A percentile compares a stretch with the other conserved stretches of the same genome.
phyloP scores from a whole-genome alignment of 2,329 filamentous ascomycete species.

The Stagonosporopsis cucurbitacearum region DNA sequence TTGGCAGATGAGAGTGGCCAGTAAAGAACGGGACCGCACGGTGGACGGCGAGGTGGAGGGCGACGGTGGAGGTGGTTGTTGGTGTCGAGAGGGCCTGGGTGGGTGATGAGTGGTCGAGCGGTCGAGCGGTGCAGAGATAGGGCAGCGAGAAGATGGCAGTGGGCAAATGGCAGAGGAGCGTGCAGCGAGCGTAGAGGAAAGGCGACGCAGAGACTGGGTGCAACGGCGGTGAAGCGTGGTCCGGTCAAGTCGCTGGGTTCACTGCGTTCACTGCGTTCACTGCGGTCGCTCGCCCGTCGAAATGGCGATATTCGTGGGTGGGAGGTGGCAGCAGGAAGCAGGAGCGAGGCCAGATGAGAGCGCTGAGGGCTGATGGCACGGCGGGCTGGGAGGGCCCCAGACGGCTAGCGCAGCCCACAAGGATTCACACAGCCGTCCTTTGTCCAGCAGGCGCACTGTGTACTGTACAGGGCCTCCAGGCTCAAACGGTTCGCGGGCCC shows the following conservation, averaged over 20 bases:
- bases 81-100: no score
- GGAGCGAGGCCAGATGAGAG: neutral
- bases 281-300: constrained; percentile 7
- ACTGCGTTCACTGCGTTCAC: constrained; percentile 6
- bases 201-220: constrained; percentile 1
- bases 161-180: neutral
- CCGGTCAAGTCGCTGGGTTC: neutral
- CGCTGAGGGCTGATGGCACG: constrained; percentile 12
- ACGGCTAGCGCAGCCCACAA: constrained; percentile 7
- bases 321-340: constrained; percentile 4
- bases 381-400: constrained; percentile 11
- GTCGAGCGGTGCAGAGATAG: constrained; percentile 4
- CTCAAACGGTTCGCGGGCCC: constrained; percentile 8
- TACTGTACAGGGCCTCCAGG: no score
- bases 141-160: neutral
- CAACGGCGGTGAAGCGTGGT: neutral
- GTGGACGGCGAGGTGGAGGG: neutral
- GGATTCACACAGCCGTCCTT: constrained; percentile 8
- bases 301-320: constrained; percentile 1
- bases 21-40: no score
- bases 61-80: neutral
- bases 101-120: no score
- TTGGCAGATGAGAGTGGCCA: neutral
- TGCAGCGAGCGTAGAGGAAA: neutral
- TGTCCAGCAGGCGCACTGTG: constrained; percentile 10